These are phyloP conservation scores for Chondrus crispus DNA, from an alignment of 23 red algal genomes.

Conservation along the genomic window DNA sequence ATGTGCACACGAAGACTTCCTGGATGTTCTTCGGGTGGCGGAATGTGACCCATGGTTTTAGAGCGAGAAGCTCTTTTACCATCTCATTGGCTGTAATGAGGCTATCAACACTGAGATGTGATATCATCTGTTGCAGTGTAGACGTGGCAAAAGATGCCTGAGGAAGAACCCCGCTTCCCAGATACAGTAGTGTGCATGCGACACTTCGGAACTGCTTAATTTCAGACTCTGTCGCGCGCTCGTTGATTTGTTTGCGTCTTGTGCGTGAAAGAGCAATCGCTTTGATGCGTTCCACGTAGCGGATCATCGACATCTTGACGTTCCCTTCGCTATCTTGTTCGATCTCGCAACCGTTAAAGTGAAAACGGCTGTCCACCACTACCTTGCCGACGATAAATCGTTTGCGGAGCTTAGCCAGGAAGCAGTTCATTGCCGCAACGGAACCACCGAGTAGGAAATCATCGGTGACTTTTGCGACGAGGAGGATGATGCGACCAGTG, in stretches of 20 bases:
- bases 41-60: conserved; percentile 10
- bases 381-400: not conserved
- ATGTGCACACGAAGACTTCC: not conserved
- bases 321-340: not conserved
- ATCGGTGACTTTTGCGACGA: conserved; percentile 28
- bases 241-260: not conserved
- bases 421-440: not conserved
- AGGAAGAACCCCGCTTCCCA: not conserved
- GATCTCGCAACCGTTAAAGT: conserved; percentile 33
- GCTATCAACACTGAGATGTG: not conserved
- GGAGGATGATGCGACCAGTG: not conserved
- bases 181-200: not conserved
- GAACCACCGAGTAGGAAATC: not conserved
- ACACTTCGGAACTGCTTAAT: not conserved
- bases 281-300: not conserved
- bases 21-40: not conserved
- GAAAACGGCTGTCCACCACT: not conserved
- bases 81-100: not conserved
- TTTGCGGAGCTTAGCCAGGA: not conserved
- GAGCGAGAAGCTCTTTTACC: not conserved
- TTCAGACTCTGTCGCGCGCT: not conserved
- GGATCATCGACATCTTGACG: not conserved
- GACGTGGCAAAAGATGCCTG: not conserved
- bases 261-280: not conserved
- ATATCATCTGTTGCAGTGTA: not conserved